phyloP scores from a whole-genome alignment of 169 alveolate species.

The Plasmodium reichenowi region DNA sequence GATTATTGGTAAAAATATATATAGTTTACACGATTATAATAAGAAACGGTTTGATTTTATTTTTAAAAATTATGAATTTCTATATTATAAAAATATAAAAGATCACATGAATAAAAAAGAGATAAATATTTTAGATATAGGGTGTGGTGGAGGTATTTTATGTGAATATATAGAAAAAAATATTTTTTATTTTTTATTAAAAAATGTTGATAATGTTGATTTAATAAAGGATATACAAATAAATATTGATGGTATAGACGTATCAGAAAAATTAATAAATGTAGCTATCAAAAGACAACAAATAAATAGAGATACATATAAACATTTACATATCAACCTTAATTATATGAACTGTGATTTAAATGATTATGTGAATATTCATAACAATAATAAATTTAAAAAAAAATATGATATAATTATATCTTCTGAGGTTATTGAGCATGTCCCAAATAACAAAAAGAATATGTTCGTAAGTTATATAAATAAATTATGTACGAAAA shows the following conservation, averaged over 20 bases:
- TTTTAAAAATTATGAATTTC: constrained; percentile 34
- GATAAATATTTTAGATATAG: constrained; percentile 44
- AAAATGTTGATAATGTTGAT: background rate
- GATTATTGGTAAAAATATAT: constrained; percentile 24
- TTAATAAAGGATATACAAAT: background rate
- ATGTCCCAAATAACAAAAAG: constrained; percentile 40
- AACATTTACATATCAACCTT: constrained; percentile 1
- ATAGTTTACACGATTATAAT: constrained; percentile 62
- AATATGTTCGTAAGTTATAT: constrained; percentile 14
- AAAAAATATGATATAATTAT: constrained; percentile 33
- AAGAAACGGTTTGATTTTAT: constrained; percentile 37
- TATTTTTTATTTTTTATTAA: constrained; percentile 23
- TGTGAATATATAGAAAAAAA: constrained; percentile 51
- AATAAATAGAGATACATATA: background rate
- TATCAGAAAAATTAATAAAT: constrained; percentile 32
- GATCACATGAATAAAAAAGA: background rate
- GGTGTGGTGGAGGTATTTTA: constrained; percentile 62
- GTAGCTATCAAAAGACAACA: constrained; percentile 20
- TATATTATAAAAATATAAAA: constrained; percentile 28
- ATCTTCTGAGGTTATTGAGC: constrained; percentile 64
- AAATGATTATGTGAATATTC: constrained; percentile 3
- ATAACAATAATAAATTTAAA: background rate
- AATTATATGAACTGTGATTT: constrained; percentile 43
- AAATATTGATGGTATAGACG: constrained; percentile 48
- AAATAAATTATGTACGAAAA: constrained; percentile 14